A percentile compares a stretch with the other conserved stretches of the same genome.
phyloP scores from a whole-genome alignment of 2,329 filamentous ascomycete genomes.

The Graphiopsis chlorocephala region DNA sequence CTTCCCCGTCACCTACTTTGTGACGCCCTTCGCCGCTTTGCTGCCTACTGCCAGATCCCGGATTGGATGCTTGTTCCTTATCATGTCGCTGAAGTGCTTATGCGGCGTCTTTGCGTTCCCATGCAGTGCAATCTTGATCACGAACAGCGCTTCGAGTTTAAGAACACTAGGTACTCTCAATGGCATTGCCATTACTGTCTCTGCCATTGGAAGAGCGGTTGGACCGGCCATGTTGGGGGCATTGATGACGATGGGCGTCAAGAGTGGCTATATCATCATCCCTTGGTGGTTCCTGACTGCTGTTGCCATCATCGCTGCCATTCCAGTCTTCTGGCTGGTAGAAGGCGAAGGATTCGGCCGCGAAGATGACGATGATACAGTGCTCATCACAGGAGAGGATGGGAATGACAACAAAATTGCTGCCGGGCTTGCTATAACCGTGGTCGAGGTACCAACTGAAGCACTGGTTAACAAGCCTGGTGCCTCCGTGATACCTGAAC shows the following conservation, averaged over 20 bases:
- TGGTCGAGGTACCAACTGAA: slow-evolving; percentile 24
- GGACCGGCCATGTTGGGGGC: slow-evolving; percentile 74
- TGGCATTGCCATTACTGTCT: slow-evolving; percentile 80
- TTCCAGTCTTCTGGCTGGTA: slow-evolving; percentile 71
- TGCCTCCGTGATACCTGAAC: slow-evolving; percentile 8
- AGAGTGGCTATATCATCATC: slow-evolving; percentile 70
- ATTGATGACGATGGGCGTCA: slow-evolving; percentile 72
- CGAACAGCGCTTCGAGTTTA: slow-evolving; percentile 76
- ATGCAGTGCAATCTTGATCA: slow-evolving; percentile 83
- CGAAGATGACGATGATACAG: slow-evolving; percentile 35
- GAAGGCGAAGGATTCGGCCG: slow-evolving; percentile 66
- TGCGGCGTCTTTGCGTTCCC: slow-evolving; percentile 83
- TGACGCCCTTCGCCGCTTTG: slow-evolving; percentile 76
- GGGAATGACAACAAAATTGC: slow-evolving; percentile 22
- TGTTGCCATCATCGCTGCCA: slow-evolving; percentile 61
- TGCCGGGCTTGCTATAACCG: slow-evolving; percentile 8
- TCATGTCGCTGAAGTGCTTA: slow-evolving; percentile 73
- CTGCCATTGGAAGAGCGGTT: slow-evolving; percentile 72
- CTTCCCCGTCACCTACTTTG: slow-evolving; percentile 72
- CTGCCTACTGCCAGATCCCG: slow-evolving; percentile 51
- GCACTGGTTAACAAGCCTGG: slow-evolving; percentile 21
- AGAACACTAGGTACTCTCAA: slow-evolving; percentile 83
- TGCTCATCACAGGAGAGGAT: slow-evolving; percentile 37
- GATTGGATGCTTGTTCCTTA: slow-evolving; percentile 57
- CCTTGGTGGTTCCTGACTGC: slow-evolving; percentile 77